A percentile compares a stretch with the other conserved stretches of the same genome.
Conservation (phyloP, 1,284 basidiomycete genomes). For the Singerocomus inundabilis region DNA sequence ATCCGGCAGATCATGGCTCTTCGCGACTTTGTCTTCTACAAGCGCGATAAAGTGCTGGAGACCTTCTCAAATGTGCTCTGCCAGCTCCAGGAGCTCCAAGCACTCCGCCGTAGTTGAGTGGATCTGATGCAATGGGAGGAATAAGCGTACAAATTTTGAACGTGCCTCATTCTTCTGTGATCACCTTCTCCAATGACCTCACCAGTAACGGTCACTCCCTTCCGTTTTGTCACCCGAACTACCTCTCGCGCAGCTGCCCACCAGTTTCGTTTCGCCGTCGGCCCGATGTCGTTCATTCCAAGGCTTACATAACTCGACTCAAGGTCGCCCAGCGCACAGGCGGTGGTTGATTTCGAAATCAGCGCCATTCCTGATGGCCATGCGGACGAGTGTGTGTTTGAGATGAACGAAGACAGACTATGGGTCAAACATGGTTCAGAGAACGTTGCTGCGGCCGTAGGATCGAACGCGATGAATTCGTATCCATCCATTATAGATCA, state of each 20-base stretch:
- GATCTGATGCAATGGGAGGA: too few relatives aligned
- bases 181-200: slow-evolving; percentile 58
- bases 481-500: slow-evolving; percentile 57
- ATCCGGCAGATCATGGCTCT: too few relatives aligned
- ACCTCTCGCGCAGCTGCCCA: slow-evolving; percentile 77
- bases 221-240: slow-evolving; percentile 74
- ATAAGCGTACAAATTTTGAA: slow-evolving; percentile 65
- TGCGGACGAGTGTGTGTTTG: slow-evolving; percentile 78
- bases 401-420: slow-evolving; percentile 75
- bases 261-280: slow-evolving; percentile 70
- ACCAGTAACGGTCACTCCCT: too few relatives aligned
- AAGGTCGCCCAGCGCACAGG: slow-evolving; percentile 63
- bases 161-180: slow-evolving; percentile 65
- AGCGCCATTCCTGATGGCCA: too few relatives aligned
- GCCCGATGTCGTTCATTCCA: slow-evolving; percentile 51
- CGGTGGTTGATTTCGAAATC: slow-evolving; percentile 82
- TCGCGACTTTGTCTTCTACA: too few relatives aligned
- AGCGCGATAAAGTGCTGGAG: too few relatives aligned
- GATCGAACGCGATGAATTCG: slow-evolving; percentile 74
- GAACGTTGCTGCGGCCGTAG: slow-evolving; percentile 70
- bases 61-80: too few relatives aligned
- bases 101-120: too few relatives aligned
- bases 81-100: too few relatives aligned
- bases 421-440: slow-evolving; percentile 80
- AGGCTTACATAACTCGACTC: slow-evolving; percentile 45